Percentiles rank a stretch among this genome's conserved stretches.
Evolutionary conservation across 225 moss, liverwort and hornwort genomes (phyloP).

Genomic region (Asterella californica): DNA sequence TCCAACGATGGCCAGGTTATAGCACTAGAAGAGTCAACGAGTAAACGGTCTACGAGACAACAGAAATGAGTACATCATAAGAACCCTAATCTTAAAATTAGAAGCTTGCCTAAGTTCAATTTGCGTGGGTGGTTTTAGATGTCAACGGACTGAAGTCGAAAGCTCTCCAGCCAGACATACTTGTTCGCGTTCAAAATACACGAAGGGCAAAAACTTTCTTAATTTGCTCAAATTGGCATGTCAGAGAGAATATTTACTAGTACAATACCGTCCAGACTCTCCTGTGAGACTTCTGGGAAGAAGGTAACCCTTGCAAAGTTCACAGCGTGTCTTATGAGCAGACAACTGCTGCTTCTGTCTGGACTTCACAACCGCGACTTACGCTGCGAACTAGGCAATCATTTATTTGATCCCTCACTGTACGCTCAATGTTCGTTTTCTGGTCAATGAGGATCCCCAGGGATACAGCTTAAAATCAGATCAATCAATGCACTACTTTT

Average conservation of each 20-base stretch:
- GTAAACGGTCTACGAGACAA: no score
- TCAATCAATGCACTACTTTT: constrained; percentile 9
- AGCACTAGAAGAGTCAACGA: no score
- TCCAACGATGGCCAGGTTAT: no score
- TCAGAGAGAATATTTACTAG: neutral
- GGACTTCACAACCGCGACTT: neutral
- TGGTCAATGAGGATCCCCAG: neutral
- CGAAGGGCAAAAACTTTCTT: neutral
- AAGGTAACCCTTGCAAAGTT: neutral
- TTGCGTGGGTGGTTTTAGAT: no score
- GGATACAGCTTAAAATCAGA: constrained; percentile 3
- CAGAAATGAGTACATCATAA: no score
- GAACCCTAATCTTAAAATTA: no score
- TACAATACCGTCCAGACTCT: neutral
- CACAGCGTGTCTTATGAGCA: neutral
- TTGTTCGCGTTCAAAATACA: neutral
- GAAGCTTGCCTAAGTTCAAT: no score
- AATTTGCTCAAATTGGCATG: neutral
- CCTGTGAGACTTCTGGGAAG: neutral
- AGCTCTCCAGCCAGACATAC: neutral
- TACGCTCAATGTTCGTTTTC: neutral
- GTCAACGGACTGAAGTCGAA: neutral
- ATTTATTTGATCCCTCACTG: constrained; percentile 10
- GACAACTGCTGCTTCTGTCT: neutral
- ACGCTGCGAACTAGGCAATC: neutral